A percentile compares a stretch with the other conserved stretches of the same genome.
phyloP scores from a whole-genome alignment of 176 grass and related monocot genomes.

The Raddia guianensis region DNA sequence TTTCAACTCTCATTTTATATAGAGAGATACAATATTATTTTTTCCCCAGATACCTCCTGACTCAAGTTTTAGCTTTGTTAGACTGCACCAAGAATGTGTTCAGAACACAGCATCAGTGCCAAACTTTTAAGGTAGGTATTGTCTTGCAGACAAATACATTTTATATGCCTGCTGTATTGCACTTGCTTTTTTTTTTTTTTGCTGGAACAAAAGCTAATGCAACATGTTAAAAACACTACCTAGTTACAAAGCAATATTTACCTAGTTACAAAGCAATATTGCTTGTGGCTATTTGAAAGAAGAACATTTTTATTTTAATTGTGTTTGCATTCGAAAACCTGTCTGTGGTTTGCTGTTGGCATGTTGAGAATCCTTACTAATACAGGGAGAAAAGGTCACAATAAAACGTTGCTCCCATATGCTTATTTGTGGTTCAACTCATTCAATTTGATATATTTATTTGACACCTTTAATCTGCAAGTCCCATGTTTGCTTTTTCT shows the following conservation, averaged over 20 bases:
- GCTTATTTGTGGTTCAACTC: neutral
- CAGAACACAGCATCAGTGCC: neutral
- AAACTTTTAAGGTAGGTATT: constrained; percentile 35
- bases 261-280: neutral
- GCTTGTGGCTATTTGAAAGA: neutral
- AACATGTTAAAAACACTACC: neutral
- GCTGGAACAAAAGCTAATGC: neutral
- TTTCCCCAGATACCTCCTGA: constrained; percentile 33
- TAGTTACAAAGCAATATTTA: neutral
- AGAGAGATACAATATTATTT: constrained; percentile 19
- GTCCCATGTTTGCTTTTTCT: neutral
- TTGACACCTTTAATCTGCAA: neutral
- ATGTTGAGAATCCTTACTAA: neutral
- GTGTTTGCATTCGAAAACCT: neutral
- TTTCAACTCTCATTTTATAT: constrained; percentile 23
- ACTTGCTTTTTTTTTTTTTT: neutral
- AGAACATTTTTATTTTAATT: neutral
- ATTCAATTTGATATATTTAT: neutral
- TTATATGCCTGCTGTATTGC: neutral
- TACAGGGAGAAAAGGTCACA: neutral
- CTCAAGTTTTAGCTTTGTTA: constrained; percentile 36
- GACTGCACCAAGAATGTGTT: constrained; percentile 12
- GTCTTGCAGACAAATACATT: neutral
- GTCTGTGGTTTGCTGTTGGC: neutral
- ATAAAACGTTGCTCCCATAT: neutral